phyloP scores from a whole-genome alignment of 129 eudicot species.

The Tanacetum coccineum region DNA sequence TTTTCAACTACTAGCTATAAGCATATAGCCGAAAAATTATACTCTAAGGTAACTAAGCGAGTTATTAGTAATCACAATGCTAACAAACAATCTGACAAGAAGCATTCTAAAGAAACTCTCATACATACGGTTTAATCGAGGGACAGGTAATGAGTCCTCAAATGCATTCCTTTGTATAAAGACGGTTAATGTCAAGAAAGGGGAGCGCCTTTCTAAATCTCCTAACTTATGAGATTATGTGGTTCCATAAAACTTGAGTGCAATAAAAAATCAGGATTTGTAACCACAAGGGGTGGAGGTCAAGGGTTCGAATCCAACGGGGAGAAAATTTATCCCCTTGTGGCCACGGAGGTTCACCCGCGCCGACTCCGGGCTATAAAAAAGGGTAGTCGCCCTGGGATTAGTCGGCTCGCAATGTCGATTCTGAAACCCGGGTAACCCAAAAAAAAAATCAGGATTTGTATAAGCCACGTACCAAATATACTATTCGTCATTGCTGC shows the following conservation, averaged over 20 bases:
- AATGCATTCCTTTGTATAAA: constrained; percentile 4
- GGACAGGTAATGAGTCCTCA: constrained; percentile 4
- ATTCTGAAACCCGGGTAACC: too few species aligned
- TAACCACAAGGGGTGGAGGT: too few species aligned
- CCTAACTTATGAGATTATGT: too few species aligned
- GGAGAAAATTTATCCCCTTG: too few species aligned
- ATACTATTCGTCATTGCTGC: constrained; percentile 91
- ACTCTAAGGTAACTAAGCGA: not conserved
- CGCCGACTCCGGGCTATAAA: too few species aligned
- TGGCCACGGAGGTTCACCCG: too few species aligned
- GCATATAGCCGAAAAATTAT: not conserved
- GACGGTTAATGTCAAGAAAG: not conserved
- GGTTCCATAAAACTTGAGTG: not conserved
- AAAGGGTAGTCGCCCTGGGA: too few species aligned
- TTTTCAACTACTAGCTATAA: not conserved
- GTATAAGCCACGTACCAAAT: constrained; percentile 50
- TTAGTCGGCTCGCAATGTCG: too few species aligned
- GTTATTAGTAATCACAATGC: not conserved
- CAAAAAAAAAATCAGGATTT: too few species aligned
- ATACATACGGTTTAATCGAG: not conserved
- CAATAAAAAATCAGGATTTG: too few species aligned
- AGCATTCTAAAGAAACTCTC: constrained; percentile 9
- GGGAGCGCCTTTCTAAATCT: not conserved
- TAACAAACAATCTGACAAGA: not conserved
- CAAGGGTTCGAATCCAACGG: too few species aligned